These are phyloP conservation scores for Forsythia viridissima DNA, from an alignment of 257 asterid genomes.

Conservation along the genomic window DNA sequence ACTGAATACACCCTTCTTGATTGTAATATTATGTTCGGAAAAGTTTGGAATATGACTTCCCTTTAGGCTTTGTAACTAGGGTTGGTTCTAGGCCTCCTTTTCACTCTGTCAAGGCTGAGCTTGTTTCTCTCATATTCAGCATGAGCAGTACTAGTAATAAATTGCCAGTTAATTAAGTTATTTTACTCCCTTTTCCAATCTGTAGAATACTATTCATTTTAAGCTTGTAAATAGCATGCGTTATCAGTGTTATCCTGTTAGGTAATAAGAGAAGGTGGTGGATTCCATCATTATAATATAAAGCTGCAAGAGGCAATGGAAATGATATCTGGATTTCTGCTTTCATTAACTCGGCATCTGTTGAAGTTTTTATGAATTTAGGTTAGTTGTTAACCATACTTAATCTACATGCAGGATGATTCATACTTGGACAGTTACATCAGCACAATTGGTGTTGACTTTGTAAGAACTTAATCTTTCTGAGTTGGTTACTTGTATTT, in stretches of 20 bases:
- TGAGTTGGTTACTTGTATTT: neutral
- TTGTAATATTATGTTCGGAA: neutral
- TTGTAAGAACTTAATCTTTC: constrained; percentile 35
- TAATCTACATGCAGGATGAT: constrained; percentile 45
- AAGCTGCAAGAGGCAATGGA: neutral
- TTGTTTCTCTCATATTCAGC: neutral
- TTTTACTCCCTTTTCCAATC: neutral
- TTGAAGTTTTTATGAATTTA: neutral
- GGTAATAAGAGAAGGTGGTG: neutral
- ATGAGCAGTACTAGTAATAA: neutral
- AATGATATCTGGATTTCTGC: neutral
- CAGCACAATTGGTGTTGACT: constrained; percentile 70
- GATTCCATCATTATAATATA: neutral
- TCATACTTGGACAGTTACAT: constrained; percentile 63
- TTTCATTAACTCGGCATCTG: neutral
- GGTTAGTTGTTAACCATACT: neutral
- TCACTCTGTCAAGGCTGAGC: neutral
- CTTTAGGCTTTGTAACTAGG: neutral
- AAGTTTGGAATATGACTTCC: neutral
- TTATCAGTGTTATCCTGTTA: neutral
- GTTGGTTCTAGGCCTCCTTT: neutral
- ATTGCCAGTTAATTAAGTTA: neutral
- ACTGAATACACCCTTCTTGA: neutral
- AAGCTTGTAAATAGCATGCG: neutral
- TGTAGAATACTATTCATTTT: neutral